These are phyloP conservation scores for Pseudogymnoascus sp. DNA, from an alignment of 2,329 filamentous ascomycete genomes.

Conservation along the genomic window DNA sequence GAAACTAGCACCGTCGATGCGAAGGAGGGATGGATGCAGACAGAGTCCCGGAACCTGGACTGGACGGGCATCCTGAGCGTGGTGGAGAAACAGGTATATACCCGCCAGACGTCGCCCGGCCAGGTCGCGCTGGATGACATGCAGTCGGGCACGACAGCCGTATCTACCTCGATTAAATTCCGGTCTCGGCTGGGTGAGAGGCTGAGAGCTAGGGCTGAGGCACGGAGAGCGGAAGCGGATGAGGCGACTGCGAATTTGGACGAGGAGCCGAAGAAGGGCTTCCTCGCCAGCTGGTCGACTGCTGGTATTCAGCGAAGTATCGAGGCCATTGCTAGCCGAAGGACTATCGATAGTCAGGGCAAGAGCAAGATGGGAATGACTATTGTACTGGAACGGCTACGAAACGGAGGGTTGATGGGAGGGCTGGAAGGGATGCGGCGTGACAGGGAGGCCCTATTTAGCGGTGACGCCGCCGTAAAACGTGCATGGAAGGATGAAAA, in stretches of 20 bases:
- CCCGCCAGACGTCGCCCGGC: constrained; percentile 16
- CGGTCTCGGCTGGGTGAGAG: constrained; percentile 63
- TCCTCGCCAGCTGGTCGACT: constrained; percentile 53
- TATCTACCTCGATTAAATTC: constrained; percentile 66
- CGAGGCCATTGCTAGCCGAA: constrained; percentile 67
- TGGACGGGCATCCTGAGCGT: constrained; percentile 75
- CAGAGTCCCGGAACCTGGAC: constrained; percentile 72
- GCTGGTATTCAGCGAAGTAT: constrained; percentile 71
- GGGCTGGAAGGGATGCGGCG: constrained; percentile 64
- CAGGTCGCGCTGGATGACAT: constrained; percentile 19
- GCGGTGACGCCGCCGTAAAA: neutral
- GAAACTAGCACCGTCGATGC: constrained; percentile 74
- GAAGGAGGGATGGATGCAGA: constrained; percentile 73
- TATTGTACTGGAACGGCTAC: constrained; percentile 65
- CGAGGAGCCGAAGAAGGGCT: constrained; percentile 40
- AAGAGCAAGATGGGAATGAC: constrained; percentile 80
- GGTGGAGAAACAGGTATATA: constrained; percentile 66
- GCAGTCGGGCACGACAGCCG: constrained; percentile 45
- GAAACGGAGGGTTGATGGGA: constrained; percentile 56
- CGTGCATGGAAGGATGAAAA: neutral
- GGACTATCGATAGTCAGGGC: constrained; percentile 67
- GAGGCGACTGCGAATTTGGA: constrained; percentile 34
- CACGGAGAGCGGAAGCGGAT: constrained; percentile 30
- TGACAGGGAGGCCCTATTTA: constrained; percentile 36
- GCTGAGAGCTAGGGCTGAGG: constrained; percentile 29